phyloP scores from a whole-genome alignment of 176 grass and related monocot species.

The Triticum turgidum region DNA sequence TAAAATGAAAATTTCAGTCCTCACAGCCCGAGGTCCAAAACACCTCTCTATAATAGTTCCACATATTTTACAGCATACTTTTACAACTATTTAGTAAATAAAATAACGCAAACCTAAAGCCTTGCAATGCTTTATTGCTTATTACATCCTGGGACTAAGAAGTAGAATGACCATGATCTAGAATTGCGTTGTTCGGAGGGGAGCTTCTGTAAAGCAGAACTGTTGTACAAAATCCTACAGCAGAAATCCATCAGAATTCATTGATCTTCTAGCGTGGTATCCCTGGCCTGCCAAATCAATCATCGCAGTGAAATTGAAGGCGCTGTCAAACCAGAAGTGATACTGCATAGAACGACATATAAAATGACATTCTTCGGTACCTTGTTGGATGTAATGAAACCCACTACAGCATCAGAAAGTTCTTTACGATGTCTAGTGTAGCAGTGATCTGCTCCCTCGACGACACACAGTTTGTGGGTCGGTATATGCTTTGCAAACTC shows the following conservation, averaged over 20 bases:
- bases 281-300: neutral
- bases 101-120: neutral
- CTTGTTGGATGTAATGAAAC: slow-evolving; percentile 45
- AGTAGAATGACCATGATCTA: neutral
- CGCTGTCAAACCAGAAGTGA: neutral
- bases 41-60: neutral
- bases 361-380: neutral
- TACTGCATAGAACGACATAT: neutral
- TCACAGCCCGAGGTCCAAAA: too few relatives aligned
- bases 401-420: slow-evolving; percentile 50
- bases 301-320: neutral
- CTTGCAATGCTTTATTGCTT: neutral
- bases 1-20: too few relatives aligned
- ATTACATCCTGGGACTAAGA: neutral
- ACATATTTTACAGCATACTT: neutral
- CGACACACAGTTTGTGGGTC: slow-evolving; percentile 68
- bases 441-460: slow-evolving; percentile 84
- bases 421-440: slow-evolving; percentile 69
- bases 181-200: neutral
- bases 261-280: slow-evolving; percentile 1
- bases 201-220: neutral
- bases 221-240: neutral
- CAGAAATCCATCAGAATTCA: neutral
- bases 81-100: neutral
- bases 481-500: slow-evolving; percentile 79